Conservation (phyloP, 805 yeast species). For the Wickerhamiella vanderwaltii region DNA sequence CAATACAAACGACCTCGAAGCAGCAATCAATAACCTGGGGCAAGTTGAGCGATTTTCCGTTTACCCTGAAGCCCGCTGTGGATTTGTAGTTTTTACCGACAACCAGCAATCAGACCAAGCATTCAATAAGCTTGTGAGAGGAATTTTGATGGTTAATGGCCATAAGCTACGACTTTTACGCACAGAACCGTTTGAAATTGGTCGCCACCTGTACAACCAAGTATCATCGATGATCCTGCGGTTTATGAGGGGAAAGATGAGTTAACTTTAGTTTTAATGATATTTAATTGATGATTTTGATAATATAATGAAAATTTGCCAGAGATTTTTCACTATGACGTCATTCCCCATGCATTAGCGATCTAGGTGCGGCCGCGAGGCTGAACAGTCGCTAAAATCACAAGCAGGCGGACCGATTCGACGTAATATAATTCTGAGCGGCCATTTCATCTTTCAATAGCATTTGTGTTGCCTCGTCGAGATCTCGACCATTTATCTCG, state of each 20-base stretch:
- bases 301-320: too few species aligned
- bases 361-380: too few species aligned
- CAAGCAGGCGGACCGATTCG: too few species aligned
- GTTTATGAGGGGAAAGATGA: constrained; percentile 9
- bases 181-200: constrained; percentile 24
- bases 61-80: constrained; percentile 50
- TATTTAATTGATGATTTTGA: too few species aligned
- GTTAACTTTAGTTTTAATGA: neutral
- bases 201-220: neutral
- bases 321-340: too few species aligned
- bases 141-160: constrained; percentile 24
- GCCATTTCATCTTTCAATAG: neutral
- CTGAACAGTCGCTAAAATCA: too few species aligned
- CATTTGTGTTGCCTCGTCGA: neutral
- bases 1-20: constrained; percentile 33
- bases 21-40: constrained; percentile 37
- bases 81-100: constrained; percentile 43
- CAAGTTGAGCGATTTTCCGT: constrained; percentile 37
- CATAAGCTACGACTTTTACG: constrained; percentile 23
- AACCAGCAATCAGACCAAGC: constrained; percentile 41
- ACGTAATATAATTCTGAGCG: too few species aligned
- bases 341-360: too few species aligned
- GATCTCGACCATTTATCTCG: neutral
- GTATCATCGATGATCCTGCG: constrained; percentile 14
- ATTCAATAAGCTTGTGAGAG: constrained; percentile 15